Percentiles rank a stretch among this genome's conserved stretches.
Evolutionary conservation across 768 basidiomycete species (phyloP).

Genomic region (Lenzites betulinus): DNA sequence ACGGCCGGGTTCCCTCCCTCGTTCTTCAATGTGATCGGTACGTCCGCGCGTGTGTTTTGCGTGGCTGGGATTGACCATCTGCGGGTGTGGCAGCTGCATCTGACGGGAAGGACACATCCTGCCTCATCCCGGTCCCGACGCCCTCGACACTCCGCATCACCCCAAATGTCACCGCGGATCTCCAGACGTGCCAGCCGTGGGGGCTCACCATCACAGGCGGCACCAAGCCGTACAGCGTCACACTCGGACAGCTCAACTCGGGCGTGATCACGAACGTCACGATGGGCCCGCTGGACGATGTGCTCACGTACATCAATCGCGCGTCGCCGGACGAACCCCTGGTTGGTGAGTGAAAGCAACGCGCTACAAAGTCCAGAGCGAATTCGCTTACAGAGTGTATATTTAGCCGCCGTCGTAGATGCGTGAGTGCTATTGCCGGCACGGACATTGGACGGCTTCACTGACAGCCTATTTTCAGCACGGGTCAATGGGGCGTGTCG

Average conservation of each 20-base stretch:
- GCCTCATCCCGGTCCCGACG: slow-evolving; percentile 23
- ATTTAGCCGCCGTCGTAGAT: slow-evolving; percentile 31
- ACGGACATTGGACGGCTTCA: neutral
- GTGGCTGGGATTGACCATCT: slow-evolving; percentile 2
- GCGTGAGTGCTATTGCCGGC: slow-evolving; percentile 37
- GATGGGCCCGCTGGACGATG: slow-evolving; percentile 38
- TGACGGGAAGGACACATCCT: slow-evolving; percentile 36
- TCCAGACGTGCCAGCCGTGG: slow-evolving; percentile 51
- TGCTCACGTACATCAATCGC: slow-evolving; percentile 46
- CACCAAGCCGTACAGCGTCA: slow-evolving; percentile 46
- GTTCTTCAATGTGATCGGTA: slow-evolving; percentile 41
- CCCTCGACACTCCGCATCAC: slow-evolving; percentile 36
- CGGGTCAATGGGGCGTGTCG: slow-evolving; percentile 39
- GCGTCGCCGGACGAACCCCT: slow-evolving; percentile 39
- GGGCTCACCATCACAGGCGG: slow-evolving; percentile 47
- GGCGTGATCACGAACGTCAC: slow-evolving; percentile 45
- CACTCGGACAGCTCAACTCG: slow-evolving; percentile 41
- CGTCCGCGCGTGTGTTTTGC: slow-evolving; percentile 7
- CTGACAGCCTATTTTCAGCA: slow-evolving; percentile 31
- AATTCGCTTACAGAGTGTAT: neutral
- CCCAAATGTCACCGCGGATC: slow-evolving; percentile 40
- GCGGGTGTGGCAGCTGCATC: neutral
- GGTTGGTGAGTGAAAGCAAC: slow-evolving; percentile 38
- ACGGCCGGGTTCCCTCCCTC: slow-evolving; percentile 43
- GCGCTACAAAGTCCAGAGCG: too few species aligned